These are phyloP conservation scores for Fusarium napiforme DNA, from an alignment of 2,329 filamentous ascomycete genomes.

Conservation along the genomic window DNA sequence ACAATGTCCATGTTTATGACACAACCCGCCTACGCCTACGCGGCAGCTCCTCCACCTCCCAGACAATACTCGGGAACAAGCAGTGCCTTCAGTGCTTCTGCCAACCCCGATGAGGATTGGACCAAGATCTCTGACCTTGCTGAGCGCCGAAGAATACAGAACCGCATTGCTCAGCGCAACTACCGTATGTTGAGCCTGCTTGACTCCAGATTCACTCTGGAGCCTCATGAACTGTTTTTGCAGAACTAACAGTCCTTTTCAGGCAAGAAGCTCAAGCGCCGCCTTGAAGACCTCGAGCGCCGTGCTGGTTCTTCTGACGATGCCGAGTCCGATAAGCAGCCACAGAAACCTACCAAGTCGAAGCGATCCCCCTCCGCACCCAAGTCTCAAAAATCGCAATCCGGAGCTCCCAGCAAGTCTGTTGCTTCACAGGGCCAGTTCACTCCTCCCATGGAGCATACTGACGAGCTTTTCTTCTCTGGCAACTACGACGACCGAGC, in stretches of 20 bases:
- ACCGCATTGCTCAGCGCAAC: conserved; percentile 96
- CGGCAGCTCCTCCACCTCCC: conserved; percentile 53
- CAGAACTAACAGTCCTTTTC: conserved; percentile 33
- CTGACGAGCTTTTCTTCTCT: conserved; percentile 75
- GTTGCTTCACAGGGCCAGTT: conserved; percentile 64
- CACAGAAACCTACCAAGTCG: conserved; percentile 45
- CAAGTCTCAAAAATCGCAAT: conserved; percentile 47
- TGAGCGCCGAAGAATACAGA: conserved; percentile 93
- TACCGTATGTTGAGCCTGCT: conserved; percentile 74
- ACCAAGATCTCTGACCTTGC: conserved; percentile 98
- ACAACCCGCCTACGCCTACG: conserved; percentile 50
- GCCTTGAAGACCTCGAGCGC: conserved; percentile 85
- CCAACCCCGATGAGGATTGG: conserved; percentile 98
- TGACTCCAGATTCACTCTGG: conserved; percentile 1
- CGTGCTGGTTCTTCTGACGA: conserved; percentile 69
- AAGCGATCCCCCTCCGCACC: conserved; percentile 46
- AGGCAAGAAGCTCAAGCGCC: conserved; percentile 95
- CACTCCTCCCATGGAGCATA: conserved; percentile 68
- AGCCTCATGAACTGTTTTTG: neutral
- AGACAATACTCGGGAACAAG: conserved; percentile 82
- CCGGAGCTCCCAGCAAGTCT: conserved; percentile 50
- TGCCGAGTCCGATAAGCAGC: conserved; percentile 53
- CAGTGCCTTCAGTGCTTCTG: conserved; percentile 93
- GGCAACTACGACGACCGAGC: conserved; percentile 71
- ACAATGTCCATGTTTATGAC: conserved; percentile 53